These are phyloP conservation scores for Piper betle DNA, from an alignment of 164 flowering plant species.

Conservation along the genomic window DNA sequence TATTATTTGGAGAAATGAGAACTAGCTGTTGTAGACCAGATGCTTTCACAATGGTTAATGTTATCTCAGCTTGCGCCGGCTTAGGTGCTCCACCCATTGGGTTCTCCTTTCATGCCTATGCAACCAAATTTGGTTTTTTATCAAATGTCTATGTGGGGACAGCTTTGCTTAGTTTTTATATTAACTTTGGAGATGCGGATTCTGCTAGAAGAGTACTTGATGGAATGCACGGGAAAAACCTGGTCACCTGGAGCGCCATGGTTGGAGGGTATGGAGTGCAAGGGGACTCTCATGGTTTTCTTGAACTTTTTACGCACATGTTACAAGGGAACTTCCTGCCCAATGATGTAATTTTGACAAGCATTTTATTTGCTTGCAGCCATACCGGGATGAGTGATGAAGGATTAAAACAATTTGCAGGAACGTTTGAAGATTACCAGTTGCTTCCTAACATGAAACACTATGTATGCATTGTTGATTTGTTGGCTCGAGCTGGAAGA, in stretches of 20 bases:
- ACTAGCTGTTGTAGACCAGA: conserved; percentile 28
- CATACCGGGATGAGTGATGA: conserved; percentile 59
- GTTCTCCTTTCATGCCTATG: conserved; percentile 45
- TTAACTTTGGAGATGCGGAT: conserved; percentile 53
- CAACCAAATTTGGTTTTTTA: conserved; percentile 35
- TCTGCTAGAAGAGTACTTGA: conserved; percentile 49
- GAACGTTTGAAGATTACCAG: conserved; percentile 34
- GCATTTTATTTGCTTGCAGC: conserved; percentile 59
- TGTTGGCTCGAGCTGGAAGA: conserved; percentile 53
- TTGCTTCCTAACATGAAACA: conserved; percentile 54
- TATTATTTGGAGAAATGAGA: conserved; percentile 41
- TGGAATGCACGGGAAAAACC: conserved; percentile 39
- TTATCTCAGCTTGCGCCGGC: conserved; percentile 45
- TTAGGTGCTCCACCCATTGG: conserved; percentile 33
- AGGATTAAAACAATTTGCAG: conserved; percentile 42
- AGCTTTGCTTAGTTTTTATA: conserved; percentile 51
- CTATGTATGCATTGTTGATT: conserved; percentile 69
- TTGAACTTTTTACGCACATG: conserved; percentile 41
- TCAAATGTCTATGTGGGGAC: conserved; percentile 50
- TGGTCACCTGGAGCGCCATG: conserved; percentile 63
- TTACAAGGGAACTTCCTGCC: conserved; percentile 41
- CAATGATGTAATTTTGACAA: conserved; percentile 45
- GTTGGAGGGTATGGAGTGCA: conserved; percentile 61
- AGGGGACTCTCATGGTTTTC: conserved; percentile 36
- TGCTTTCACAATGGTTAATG: conserved; percentile 46